Evolutionary conservation across 78 protist genomes (phyloP), one percentile per base, ranked within the genome.

Genomic region (Dictyostelium intermedium): DNA sequence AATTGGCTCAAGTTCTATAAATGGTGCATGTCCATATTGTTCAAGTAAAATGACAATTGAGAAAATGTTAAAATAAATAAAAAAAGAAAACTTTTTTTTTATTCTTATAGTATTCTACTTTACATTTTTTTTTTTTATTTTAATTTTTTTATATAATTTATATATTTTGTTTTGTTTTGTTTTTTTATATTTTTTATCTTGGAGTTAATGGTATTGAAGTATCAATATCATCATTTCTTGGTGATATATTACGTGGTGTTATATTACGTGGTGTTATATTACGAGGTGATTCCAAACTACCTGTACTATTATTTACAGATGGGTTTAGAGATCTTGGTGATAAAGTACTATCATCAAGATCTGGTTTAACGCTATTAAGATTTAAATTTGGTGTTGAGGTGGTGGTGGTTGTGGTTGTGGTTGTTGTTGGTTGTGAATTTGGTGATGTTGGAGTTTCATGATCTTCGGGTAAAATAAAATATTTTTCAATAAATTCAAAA

Each of bases 21-120:
- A 32, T 41, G 94, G 94, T n/a, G 11, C 34, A 23, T 89, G 94
- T 69, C 94, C 94, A 0, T 89, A 80, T 80, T 89, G 94, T 27
- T 41, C 81, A 37, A 41, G 25, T 47, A 27, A 45, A 85, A 85
- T 85, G 9, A 30, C 73, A 25, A 69, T 85, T 11, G 35, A 66
- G 3, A 66, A 66, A 66, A 25, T 66, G 35, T 25, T 63, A 25
- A n/a, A 66, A 66, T 27, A 11, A 66, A 66, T 25, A 53, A n/a
- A n/a, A 61, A 61, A 47, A 61, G 6, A n/a, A 50, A 50, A 56
- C 66, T 20, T 56, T 56, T 56, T 56, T 56, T 56, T 56, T 56
- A 56, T 56, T 56, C 0, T 50, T 50, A 16, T 16, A 9, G 4
- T 2, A 14, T 10, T 0, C 16, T 50, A 50, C 13, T 9, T 50